These are phyloP conservation scores for Carex myosuroides DNA, from an alignment of 176 grass and related monocot genomes.

Conservation along the genomic window DNA sequence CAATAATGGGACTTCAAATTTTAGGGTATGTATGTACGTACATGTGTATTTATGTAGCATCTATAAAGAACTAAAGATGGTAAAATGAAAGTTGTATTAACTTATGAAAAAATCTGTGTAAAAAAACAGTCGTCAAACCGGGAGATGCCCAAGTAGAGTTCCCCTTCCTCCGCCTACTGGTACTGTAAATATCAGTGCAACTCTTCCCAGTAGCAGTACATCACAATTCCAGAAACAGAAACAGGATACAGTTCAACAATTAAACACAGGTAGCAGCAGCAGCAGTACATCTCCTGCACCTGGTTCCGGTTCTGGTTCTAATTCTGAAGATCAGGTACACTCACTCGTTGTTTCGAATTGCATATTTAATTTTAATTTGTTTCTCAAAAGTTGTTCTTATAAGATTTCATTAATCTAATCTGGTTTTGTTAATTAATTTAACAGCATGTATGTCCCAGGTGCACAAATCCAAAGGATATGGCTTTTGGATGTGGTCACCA, in stretches of 20 bases:
- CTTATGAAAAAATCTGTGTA: conserved; percentile 14
- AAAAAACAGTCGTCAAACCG: conserved; percentile 32
- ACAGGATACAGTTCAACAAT: background rate
- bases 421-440: background rate
- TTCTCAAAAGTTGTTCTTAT: background rate
- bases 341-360: background rate
- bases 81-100: background rate
- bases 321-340: background rate
- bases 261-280: background rate
- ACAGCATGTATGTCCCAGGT: conserved; percentile 7
- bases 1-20: conserved; percentile 71
- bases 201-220: conserved; percentile 15
- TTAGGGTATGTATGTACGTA: conserved; percentile 37
- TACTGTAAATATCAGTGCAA: conserved; percentile 34
- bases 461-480: conserved; percentile 22
- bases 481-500: conserved; percentile 23
- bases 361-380: background rate
- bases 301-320: background rate
- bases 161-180: conserved; percentile 55
- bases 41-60: background rate
- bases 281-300: background rate
- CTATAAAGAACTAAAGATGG: background rate
- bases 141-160: conserved; percentile 39
- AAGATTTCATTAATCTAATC: background rate
- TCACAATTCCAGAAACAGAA: conserved; percentile 16